phyloP scores from a whole-genome alignment of 306 rosid species.

The Geum urbanum region DNA sequence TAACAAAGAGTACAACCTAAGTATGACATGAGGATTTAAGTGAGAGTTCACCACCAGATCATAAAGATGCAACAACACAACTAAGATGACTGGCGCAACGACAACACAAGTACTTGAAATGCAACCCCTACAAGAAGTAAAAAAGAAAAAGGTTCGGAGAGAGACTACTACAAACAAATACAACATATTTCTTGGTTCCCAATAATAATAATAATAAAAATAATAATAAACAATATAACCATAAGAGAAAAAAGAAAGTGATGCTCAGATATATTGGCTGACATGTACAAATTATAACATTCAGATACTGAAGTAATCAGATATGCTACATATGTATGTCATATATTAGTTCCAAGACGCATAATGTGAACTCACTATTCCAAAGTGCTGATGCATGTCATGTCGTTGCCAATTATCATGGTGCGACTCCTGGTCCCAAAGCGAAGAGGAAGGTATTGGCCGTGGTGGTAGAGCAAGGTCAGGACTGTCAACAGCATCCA shows the following conservation, averaged over 20 bases:
- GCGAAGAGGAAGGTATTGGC: slow-evolving; percentile 60
- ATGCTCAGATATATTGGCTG: too few species aligned
- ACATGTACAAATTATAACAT: not conserved
- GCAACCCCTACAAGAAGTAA: not conserved
- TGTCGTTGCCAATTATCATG: slow-evolving; percentile 66
- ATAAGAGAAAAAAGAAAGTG: too few species aligned
- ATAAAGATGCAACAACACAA: not conserved
- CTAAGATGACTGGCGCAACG: not conserved
- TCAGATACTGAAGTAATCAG: not conserved
- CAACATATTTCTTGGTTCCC: not conserved
- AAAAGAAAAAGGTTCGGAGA: not conserved
- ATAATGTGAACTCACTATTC: slow-evolving; percentile 50
- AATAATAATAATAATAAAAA: too few species aligned
- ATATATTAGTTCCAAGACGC: slow-evolving; percentile 7
- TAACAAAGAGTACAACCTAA: slow-evolving; percentile 4
- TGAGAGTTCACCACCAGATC: slow-evolving; percentile 10
- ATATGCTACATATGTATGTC: not conserved
- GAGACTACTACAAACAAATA: too few species aligned
- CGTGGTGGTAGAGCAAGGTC: slow-evolving; percentile 44
- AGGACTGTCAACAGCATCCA: slow-evolving; percentile 39
- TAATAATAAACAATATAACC: too few species aligned
- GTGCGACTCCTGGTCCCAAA: slow-evolving; percentile 63
- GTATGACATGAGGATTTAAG: slow-evolving; percentile 2
- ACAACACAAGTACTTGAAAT: not conserved
- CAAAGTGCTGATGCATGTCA: slow-evolving; percentile 63